These are phyloP conservation scores for Globisporangium ultimum DNA, from an alignment of 352 stramenopile genomes.

Conservation along the genomic window DNA sequence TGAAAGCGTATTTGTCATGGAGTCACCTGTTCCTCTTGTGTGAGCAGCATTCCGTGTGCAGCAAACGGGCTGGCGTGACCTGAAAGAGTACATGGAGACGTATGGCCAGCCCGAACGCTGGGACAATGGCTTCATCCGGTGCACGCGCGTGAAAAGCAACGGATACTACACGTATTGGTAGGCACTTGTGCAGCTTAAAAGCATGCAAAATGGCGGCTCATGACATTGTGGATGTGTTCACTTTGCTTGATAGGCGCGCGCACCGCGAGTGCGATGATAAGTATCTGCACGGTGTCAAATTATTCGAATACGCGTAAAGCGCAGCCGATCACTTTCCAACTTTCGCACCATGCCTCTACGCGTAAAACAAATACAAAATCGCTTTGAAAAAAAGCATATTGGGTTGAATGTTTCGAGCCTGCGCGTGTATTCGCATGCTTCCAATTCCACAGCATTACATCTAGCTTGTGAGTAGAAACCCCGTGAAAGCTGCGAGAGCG, in stretches of 20 bases:
- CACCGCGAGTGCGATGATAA: conserved; percentile 82
- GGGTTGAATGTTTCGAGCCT: too few species aligned
- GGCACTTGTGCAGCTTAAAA: not conserved
- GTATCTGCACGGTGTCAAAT: conserved; percentile 74
- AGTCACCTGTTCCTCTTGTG: not conserved
- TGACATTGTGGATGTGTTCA: not conserved
- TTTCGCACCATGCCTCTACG: too few species aligned
- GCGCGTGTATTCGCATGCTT: too few species aligned
- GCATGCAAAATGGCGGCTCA: too few species aligned
- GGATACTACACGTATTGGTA: conserved; percentile 84
- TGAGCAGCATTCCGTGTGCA: conserved; percentile 61
- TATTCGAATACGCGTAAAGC: conserved; percentile 58
- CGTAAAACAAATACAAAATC: too few species aligned
- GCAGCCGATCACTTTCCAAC: too few species aligned
- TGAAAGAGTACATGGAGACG: conserved; percentile 80
- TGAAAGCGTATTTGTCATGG: not conserved
- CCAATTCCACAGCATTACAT: not conserved
- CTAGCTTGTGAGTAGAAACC: conserved; percentile 21
- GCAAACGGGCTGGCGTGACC: conserved; percentile 65
- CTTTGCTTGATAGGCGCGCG: conserved; percentile 29
- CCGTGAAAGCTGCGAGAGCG: conserved; percentile 27
- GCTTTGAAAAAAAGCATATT: too few species aligned
- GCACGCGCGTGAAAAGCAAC: conserved; percentile 78
- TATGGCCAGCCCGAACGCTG: conserved; percentile 72
- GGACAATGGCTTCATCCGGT: conserved; percentile 73